phyloP scores from a whole-genome alignment of 2,329 filamentous ascomycete genomes.

The Paecilomyces sp. region DNA sequence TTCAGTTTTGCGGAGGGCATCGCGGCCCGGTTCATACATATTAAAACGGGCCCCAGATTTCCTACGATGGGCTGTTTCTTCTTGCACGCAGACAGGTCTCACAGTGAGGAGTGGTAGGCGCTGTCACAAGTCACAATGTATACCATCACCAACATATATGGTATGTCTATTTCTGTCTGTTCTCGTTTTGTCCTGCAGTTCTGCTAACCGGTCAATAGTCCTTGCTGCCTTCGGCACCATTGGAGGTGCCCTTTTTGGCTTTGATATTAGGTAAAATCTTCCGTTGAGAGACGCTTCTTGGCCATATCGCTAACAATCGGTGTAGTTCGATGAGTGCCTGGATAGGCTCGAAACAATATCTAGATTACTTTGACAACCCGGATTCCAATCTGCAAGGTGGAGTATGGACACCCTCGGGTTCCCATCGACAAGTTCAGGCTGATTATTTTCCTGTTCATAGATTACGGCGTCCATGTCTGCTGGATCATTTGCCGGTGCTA shows the following conservation, averaged over 20 bases:
- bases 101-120: background rate
- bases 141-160: conserved; percentile 44
- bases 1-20: background rate
- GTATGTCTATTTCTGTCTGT: conserved; percentile 4
- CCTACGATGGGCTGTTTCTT: background rate
- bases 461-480: conserved; percentile 66
- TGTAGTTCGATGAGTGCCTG: conserved; percentile 35
- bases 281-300: conserved; percentile 18
- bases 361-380: conserved; percentile 48
- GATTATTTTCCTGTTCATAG: conserved; percentile 28
- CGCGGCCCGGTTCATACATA: background rate
- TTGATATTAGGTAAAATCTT: conserved; percentile 50
- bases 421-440: conserved; percentile 10
- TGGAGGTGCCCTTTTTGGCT: conserved; percentile 51
- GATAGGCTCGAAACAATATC: conserved; percentile 45
- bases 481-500: conserved; percentile 60
- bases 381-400: conserved; percentile 30
- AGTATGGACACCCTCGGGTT: conserved; percentile 11
- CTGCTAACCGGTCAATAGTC: conserved; percentile 14
- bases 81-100: background rate
- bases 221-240: conserved; percentile 52
- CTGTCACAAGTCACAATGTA: conserved; percentile 11
- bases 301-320: background rate
- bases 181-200: background rate
- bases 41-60: background rate